Conservation (phyloP, 306 rosid genomes). For the Trifolium fragiferum region DNA sequence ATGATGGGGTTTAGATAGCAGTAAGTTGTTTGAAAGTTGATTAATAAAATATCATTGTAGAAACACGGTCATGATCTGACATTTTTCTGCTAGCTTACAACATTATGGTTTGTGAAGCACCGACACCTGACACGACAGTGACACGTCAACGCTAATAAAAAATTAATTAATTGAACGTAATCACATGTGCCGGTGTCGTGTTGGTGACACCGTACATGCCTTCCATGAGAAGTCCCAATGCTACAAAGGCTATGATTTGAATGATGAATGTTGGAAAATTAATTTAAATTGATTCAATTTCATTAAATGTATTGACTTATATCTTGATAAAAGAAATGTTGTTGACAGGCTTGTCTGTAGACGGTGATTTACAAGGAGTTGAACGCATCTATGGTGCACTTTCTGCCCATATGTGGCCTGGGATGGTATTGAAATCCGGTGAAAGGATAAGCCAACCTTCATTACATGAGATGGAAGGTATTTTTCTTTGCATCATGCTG, state of each 20-base stretch:
- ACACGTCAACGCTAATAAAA: no score
- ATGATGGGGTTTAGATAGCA: constrained; percentile 17
- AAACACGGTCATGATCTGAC: constrained; percentile 4
- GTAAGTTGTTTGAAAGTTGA: constrained; percentile 8
- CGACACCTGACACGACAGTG: no score
- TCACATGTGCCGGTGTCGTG: no score
- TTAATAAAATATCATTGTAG: not conserved
- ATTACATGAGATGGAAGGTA: constrained; percentile 77
- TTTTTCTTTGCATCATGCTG: constrained; percentile 15
- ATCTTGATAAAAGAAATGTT: constrained; percentile 31
- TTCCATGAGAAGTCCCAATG: no score
- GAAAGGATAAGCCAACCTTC: constrained; percentile 67
- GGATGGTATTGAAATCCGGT: constrained; percentile 89
- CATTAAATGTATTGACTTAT: constrained; percentile 4
- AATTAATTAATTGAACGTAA: no score
- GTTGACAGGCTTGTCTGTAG: constrained; percentile 73
- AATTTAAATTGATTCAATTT: constrained; percentile 13
- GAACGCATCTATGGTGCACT: constrained; percentile 88
- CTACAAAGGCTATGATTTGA: not conserved
- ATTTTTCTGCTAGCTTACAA: not conserved
- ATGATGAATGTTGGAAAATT: constrained; percentile 1
- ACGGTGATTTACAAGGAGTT: constrained; percentile 91
- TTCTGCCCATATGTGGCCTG: constrained; percentile 95
- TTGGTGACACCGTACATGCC: no score
- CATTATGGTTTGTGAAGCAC: not conserved